Base-by-base conservation (phyloP, 352 stramenopile species). In the Sclerospora graminicola region DNA sequence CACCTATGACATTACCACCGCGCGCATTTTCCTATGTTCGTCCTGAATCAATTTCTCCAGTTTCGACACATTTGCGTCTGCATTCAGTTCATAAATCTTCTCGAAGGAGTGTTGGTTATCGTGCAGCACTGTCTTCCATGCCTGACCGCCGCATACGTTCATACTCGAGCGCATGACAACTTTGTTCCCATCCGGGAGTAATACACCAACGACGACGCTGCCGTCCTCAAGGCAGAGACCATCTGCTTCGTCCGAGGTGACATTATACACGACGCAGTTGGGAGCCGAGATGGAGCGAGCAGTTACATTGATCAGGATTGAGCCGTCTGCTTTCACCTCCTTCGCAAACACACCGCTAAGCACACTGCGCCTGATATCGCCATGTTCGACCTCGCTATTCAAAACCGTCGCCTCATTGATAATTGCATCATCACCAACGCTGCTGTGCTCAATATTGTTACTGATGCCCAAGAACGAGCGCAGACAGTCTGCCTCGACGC, bases 251-350 rank as follows among this genome's bases (percentile, higher is more conserved):
- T 97, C 87, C 44, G 78, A 94, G 24, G 97, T 93, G 13, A 98
- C 75, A 64, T 99, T 99, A 79, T 99, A 99, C 41, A 98, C 64
- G 19, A 99, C 94, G 48, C 84, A 94, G 33, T 89, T 86, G 42
- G 87, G 87, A 4, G 92, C 94, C n/a, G 72, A 78, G 59, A 99
- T 98, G 28, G 89, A 95, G 48, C 89, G 91, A 9, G 95, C 95
- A 9, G 93, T 97, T 37, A 98, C 96, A 68, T 98, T 98, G 49
- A 99, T 97, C 39, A 99, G 69, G 48, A 99, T 97, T 41, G 89
- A 97, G 44, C 90, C 88, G 43, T 98, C 78, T 1, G 82, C 91
- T 30, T 94, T 81, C 44, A 99, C 74, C 44, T 96, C 75, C 16
- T 73, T 70, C 7, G 87, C 81, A 34, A 67, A 79, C 11, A 98